Conservation (phyloP, 2,329 filamentous ascomycete species). For the Diaporthe humulicola region DNA sequence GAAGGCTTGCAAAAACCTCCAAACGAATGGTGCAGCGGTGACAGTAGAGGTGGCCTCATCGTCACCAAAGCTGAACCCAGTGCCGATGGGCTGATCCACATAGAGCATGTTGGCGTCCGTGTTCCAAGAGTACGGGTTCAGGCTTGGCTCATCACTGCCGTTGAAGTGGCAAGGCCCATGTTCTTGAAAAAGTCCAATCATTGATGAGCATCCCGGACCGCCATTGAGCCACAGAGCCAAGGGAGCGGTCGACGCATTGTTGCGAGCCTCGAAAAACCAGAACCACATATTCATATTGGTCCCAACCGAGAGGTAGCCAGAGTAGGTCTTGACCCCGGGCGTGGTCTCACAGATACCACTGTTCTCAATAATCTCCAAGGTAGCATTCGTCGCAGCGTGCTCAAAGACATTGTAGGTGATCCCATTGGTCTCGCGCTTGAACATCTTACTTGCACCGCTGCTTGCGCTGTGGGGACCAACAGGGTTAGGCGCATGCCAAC, state of each 20-base stretch:
- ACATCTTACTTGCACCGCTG: conserved; percentile 8
- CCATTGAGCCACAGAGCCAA: conserved; percentile 72
- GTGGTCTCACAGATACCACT: conserved; percentile 37
- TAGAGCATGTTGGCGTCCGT: conserved; percentile 67
- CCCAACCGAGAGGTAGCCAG: conserved; percentile 34
- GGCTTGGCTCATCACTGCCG: conserved; percentile 59
- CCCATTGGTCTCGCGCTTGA: conserved; percentile 32
- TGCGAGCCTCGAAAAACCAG: conserved; percentile 53
- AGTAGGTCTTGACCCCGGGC: conserved; percentile 33
- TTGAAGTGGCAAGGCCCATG: conserved; percentile 62
- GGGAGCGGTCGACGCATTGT: conserved; percentile 48
- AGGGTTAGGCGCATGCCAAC: neutral
- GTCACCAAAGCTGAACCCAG: conserved; percentile 57
- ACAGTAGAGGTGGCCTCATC: conserved; percentile 35
- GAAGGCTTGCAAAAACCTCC: conserved; percentile 36
- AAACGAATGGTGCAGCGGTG: conserved; percentile 34
- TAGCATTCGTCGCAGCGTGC: conserved; percentile 16
- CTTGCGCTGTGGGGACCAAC: neutral
- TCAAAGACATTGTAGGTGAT: conserved; percentile 31
- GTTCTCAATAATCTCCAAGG: conserved; percentile 20
- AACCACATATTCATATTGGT: conserved; percentile 42
- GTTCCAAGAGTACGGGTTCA: conserved; percentile 72
- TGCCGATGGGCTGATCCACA: conserved; percentile 66
- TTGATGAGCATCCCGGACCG: conserved; percentile 69
- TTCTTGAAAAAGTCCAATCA: conserved; percentile 64